Evolutionary conservation across 1,284 basidiomycete genomes (phyloP).

Genomic region (Cryptococcus sp.): DNA sequence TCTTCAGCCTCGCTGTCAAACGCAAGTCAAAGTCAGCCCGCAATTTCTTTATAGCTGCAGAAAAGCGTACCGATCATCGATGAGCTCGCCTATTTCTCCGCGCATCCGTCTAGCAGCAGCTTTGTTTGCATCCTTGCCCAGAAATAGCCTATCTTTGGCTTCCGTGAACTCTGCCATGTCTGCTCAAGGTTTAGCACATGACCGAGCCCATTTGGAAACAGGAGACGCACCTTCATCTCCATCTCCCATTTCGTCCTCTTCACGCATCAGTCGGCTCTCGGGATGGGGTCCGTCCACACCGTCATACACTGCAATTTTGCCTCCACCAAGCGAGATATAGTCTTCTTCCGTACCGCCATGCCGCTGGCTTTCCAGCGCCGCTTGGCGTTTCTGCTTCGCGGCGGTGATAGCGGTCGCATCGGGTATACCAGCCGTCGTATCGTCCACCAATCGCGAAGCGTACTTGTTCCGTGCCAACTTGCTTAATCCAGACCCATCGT

Average conservation of each 20-base stretch:
- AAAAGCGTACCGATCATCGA: slow-evolving; percentile 72
- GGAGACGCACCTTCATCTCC: slow-evolving; percentile 79
- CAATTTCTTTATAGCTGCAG: not conserved
- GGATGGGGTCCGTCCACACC: slow-evolving; percentile 71
- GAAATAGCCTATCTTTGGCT: slow-evolving; percentile 77
- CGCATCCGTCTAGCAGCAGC: slow-evolving; percentile 69
- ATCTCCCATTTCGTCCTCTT: slow-evolving; percentile 90
- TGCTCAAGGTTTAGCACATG: slow-evolving; percentile 39
- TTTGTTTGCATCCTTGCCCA: slow-evolving; percentile 82
- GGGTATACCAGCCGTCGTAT: slow-evolving; percentile 63
- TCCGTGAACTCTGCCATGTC: slow-evolving; percentile 89
- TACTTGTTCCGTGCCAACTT: slow-evolving; percentile 47
- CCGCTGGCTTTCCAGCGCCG: slow-evolving; percentile 57
- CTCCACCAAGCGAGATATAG: slow-evolving; percentile 75
- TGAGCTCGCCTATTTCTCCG: slow-evolving; percentile 80
- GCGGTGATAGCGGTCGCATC: slow-evolving; percentile 72
- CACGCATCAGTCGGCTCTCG: slow-evolving; percentile 79
- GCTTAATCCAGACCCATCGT: slow-evolving; percentile 37
- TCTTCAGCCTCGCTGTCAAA: slow-evolving; percentile 63
- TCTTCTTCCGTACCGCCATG: slow-evolving; percentile 61
- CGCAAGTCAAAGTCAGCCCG: slow-evolving; percentile 11
- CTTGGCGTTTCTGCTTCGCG: slow-evolving; percentile 76
- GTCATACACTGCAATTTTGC: slow-evolving; percentile 45
- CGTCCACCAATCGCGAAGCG: slow-evolving; percentile 46
- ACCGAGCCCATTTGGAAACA: not conserved